Evolutionary conservation across 371 early-diverging fungal genomes (phyloP).

Genomic region (Funneliformis caledonium): DNA sequence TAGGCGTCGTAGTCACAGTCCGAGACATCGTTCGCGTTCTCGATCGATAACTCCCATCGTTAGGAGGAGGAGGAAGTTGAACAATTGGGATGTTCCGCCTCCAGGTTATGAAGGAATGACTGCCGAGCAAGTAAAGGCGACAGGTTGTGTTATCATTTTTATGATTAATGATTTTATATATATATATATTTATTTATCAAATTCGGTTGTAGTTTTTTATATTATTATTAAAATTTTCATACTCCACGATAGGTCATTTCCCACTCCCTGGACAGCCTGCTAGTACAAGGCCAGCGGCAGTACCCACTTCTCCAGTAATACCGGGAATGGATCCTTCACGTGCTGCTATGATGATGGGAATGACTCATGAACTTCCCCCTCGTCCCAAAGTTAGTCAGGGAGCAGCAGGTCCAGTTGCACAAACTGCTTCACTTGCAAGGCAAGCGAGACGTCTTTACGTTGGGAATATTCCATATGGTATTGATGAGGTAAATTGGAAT

Average conservation of each 20-base stretch:
- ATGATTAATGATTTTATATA: not conserved
- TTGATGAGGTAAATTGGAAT: slow-evolving; percentile 63
- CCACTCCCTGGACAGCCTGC: slow-evolving; percentile 89
- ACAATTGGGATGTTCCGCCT: slow-evolving; percentile 94
- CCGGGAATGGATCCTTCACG: slow-evolving; percentile 51
- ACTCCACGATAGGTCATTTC: slow-evolving; percentile 68
- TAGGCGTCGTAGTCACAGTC: slow-evolving; percentile 53
- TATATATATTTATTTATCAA: not conserved
- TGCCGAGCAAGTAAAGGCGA: slow-evolving; percentile 88
- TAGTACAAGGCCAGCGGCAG: slow-evolving; percentile 64
- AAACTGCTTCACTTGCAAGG: slow-evolving; percentile 56
- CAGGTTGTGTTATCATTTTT: slow-evolving; percentile 60
- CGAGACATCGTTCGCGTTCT: slow-evolving; percentile 47
- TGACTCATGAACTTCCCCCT: slow-evolving; percentile 49
- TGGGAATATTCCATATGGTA: slow-evolving; percentile 87
- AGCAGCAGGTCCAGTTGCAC: slow-evolving; percentile 53
- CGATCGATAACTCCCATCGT: slow-evolving; percentile 77
- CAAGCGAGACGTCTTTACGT: slow-evolving; percentile 90
- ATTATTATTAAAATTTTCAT: not conserved
- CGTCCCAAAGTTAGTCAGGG: slow-evolving; percentile 47
- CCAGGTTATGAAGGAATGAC: slow-evolving; percentile 91
- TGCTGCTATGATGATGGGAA: slow-evolving; percentile 51
- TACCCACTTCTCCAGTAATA: slow-evolving; percentile 46
- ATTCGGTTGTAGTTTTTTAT: not conserved
- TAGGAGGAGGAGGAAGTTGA: slow-evolving; percentile 76